Evolutionary conservation across 352 stramenopile species (phyloP).

Genomic region (Phytophthora megakarya): DNA sequence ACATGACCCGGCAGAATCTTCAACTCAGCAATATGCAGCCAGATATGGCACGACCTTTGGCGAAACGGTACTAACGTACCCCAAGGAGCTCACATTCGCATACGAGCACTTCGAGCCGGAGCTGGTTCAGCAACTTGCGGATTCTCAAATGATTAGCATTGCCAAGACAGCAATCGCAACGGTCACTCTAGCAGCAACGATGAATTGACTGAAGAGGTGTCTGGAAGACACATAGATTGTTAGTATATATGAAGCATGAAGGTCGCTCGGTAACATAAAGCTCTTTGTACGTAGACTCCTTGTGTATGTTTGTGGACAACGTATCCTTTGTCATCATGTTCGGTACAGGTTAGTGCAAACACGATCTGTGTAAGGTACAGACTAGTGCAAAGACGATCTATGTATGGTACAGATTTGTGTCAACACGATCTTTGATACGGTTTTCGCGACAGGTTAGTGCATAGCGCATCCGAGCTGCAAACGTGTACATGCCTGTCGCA

Average conservation of each 20-base stretch:
- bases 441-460: neutral
- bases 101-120: neutral
- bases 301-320: neutral
- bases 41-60: constrained; percentile 16
- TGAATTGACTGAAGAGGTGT: neutral
- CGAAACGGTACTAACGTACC: constrained; percentile 1
- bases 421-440: neutral
- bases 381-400: too few relatives aligned
- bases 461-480: neutral
- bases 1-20: neutral
- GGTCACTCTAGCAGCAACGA: neutral
- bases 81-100: neutral
- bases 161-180: neutral
- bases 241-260: neutral
- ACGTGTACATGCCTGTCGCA: neutral
- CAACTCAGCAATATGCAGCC: constrained; percentile 7
- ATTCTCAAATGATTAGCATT: neutral
- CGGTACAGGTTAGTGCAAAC: too few relatives aligned
- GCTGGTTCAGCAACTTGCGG: neutral
- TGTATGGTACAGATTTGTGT: neutral
- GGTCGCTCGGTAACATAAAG: neutral
- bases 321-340: neutral
- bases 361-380: too few relatives aligned
- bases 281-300: neutral
- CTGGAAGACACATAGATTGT: neutral